phyloP scores from a whole-genome alignment of 495 filamentous ascomycete genomes.

The Penicillium salamii region DNA sequence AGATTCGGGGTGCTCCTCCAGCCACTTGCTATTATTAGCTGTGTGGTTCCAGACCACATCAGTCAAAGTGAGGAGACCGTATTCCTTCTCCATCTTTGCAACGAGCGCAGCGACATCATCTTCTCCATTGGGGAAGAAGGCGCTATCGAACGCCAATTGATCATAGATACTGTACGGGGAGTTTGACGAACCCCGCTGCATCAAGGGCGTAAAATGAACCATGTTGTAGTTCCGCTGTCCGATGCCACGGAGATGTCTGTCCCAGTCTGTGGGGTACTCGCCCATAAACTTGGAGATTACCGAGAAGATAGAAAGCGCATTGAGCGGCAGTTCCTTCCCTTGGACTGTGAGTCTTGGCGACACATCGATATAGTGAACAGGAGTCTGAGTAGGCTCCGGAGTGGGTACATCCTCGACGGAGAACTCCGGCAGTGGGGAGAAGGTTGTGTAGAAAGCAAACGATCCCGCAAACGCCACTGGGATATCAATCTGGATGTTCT shows the following conservation, averaged over 20 bases:
- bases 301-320: constrained; percentile 89
- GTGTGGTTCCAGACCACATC: constrained; percentile 99
- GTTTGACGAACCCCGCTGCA: constrained; percentile 83
- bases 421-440: constrained; percentile 79
- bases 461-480: constrained; percentile 81
- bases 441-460: constrained; percentile 95
- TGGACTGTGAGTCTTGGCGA: constrained; percentile 75
- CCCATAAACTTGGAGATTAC: constrained; percentile 98
- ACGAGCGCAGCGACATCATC: constrained; percentile 76
- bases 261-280: constrained; percentile 81
- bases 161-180: constrained; percentile 97
- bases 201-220: constrained; percentile 96
- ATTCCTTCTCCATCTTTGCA: constrained; percentile 76
- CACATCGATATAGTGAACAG: constrained; percentile 88
- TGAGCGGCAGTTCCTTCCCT: constrained; percentile 67
- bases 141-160: constrained; percentile 81
- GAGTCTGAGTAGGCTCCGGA: constrained; percentile 62
- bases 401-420: constrained; percentile 51
- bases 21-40: constrained; percentile 91
- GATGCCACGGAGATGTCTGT: constrained; percentile 83
- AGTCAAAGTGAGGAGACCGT: constrained; percentile 82
- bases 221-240: constrained; percentile 92
- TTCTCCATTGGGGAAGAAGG: constrained; percentile 82
- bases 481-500: constrained; percentile 82
- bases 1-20: constrained; percentile 90